Evolutionary conservation across 495 filamentous ascomycete genomes (phyloP), one percentile per base, ranked within the genome.

Genomic region (Aspergillus egyptiacus): DNA sequence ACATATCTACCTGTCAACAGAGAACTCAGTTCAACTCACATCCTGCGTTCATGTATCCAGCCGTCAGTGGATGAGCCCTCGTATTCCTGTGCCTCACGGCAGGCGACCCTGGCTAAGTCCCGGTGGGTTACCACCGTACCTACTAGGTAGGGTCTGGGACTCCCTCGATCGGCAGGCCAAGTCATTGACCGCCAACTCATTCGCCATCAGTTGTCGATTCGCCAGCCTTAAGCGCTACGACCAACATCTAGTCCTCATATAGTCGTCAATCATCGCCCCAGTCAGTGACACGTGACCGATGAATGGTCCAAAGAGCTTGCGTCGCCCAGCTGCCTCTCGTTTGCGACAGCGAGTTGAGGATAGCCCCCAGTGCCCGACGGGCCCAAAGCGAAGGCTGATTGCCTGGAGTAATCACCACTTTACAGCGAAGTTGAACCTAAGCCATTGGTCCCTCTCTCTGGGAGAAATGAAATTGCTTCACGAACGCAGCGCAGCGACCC

Each of bases 391-490:
- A 5, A 43, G 14, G 20, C 48, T 32, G 2, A 43, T 30, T 0
- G 8, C 37, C 31, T 43, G 30, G 19, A 50, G 38, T n/a, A 9
- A 50, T 43, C 15, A 44, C 48, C 9, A n/a, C n/a, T n/a, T n/a
- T n/a, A n/a, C n/a, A n/a, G 27, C 31, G n/a, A 50, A 42, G 39
- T 43, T 43, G 23, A 43, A 50, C 48, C 28, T 36, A 6, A 41
- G 14, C 31, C 11, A 9, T 43, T 41, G 23, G 22, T 8, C 22
- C 30, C 17, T 8, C 13, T 23, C 22, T 10, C 7, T 24, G 30
- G 6, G 31, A 3, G 15, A 36, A 36, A n/a, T 30, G 39, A 10
- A 27, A 50, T 27, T n/a, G 30, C 30, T 30, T 25, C 23, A 50
- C 10, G 3, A 50, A 23, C 14, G 31, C 39, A 35, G 30, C 18